Evolutionary conservation across 2,329 filamentous ascomycete genomes (phyloP).

Genomic region (Falciphora oryzae): DNA sequence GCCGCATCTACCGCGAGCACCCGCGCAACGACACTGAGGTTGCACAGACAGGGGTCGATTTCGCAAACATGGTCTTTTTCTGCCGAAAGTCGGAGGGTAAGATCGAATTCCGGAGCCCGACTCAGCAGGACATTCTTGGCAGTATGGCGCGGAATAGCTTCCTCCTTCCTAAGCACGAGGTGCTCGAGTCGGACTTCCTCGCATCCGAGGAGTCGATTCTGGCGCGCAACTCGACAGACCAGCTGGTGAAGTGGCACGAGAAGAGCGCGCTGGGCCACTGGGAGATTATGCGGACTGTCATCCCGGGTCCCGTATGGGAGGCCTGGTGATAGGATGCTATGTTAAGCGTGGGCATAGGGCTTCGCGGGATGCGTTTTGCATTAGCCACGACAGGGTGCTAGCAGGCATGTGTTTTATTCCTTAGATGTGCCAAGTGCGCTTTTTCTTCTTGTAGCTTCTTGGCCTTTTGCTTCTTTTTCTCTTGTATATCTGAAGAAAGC

Average conservation of each 20-base stretch:
- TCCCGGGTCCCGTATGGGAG: slow-evolving; percentile 79
- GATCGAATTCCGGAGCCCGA: slow-evolving; percentile 62
- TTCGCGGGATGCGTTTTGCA: not conserved
- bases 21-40: slow-evolving; percentile 38
- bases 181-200: slow-evolving; percentile 47
- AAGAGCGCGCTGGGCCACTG: slow-evolving; percentile 80
- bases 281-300: slow-evolving; percentile 80
- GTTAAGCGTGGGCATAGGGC: not conserved
- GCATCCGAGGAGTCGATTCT: slow-evolving; percentile 42
- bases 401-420: not conserved
- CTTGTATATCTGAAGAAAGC: not conserved
- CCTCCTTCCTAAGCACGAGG: slow-evolving; percentile 67
- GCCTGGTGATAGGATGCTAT: slow-evolving; percentile 58
- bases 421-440: not conserved
- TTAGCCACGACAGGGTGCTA: not conserved
- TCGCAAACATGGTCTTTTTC: slow-evolving; percentile 95
- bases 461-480: not conserved
- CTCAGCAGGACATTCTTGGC: slow-evolving; percentile 60
- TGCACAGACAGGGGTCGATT: slow-evolving; percentile 53
- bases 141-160: slow-evolving; percentile 66
- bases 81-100: slow-evolving; percentile 60
- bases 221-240: slow-evolving; percentile 58
- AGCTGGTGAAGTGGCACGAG: slow-evolving; percentile 66
- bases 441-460: slow-evolving; percentile 3
- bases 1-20: slow-evolving; percentile 83